Evolutionary conservation across 805 yeast species (phyloP), one percentile per base, ranked within the genome.

Genomic region (Zygosaccharomyces pseudorouxii): DNA sequence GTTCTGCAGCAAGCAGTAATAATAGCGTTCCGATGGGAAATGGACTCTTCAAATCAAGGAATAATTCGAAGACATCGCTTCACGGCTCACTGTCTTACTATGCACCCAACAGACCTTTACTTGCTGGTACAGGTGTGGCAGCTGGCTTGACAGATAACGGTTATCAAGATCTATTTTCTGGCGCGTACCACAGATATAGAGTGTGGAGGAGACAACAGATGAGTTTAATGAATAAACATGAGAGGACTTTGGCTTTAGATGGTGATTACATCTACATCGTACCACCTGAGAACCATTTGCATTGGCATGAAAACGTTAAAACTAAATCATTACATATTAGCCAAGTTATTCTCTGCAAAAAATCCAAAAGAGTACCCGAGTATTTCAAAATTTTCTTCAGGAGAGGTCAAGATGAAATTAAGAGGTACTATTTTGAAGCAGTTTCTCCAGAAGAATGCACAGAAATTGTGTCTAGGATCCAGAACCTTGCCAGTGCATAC

Each of bases 261-360:
- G 98, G 97, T n/a, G 96, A 89, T 58, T 89, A 89, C 59, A 80
- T 92, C 11, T 92, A 90, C 59, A 78, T 92, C 42, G 80, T 88
- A 4, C 68, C 69, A 58, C 97, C 97, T 0, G 83, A 89, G 6
- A 89, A 86, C 57, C 92, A 87, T 50, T 75, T 80, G 49, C 79
- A 77, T 55, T 79, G 88, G 78, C 80, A 85, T 58, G 93, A 85
- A 46, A 71, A 75, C 65, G 78, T 85, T 56, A 90, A 90, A 62
- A 90, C 96, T 0, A 81, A 89, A 12, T 84, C 95, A 0, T 88
- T 92, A 64, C 95, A 89, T 60, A 80, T 89, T 8, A 79, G 86
- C 16, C 95, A 87, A 59, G 80, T 92, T 20, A 65, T 80, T 14
- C 79, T 81, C 49, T 76, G 87, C 52, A 89, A 89, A 60, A 93